Evolutionary conservation across 805 yeast genomes (phyloP).

Genomic region (Candida schatavii): DNA sequence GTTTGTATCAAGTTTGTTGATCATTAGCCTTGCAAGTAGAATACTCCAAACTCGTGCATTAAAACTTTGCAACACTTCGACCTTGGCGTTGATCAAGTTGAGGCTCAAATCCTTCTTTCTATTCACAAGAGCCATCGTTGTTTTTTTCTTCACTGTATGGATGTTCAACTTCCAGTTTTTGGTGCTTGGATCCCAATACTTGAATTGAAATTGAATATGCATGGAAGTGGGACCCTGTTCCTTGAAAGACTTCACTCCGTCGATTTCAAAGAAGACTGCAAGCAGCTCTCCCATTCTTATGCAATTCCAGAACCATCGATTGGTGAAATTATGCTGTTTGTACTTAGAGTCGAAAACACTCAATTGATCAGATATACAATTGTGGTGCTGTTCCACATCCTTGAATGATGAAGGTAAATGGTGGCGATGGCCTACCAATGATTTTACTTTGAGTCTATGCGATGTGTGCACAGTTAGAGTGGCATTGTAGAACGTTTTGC

Average conservation of each 20-base stretch:
- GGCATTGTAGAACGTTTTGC: slow-evolving; percentile 8
- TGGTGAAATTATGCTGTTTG: slow-evolving; percentile 34
- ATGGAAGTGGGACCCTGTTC: slow-evolving; percentile 20
- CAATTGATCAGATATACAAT: slow-evolving; percentile 32
- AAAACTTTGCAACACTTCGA: slow-evolving; percentile 25
- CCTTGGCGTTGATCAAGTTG: background rate
- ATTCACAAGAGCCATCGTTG: slow-evolving; percentile 28
- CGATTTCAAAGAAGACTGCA: slow-evolving; percentile 33
- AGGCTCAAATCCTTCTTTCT: slow-evolving; percentile 3
- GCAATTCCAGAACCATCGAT: slow-evolving; percentile 31
- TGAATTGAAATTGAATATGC: slow-evolving; percentile 31
- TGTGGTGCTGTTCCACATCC: slow-evolving; percentile 17
- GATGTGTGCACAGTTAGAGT: slow-evolving; percentile 30
- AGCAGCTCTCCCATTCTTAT: slow-evolving; percentile 19
- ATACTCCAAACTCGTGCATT: slow-evolving; percentile 30
- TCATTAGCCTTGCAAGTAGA: slow-evolving; percentile 27
- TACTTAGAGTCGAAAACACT: slow-evolving; percentile 30
- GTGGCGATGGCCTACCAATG: slow-evolving; percentile 29
- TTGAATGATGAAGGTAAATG: slow-evolving; percentile 33
- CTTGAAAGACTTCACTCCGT: slow-evolving; percentile 22
- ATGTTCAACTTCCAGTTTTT: slow-evolving; percentile 25
- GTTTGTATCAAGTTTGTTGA: slow-evolving; percentile 32
- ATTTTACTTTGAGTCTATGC: slow-evolving; percentile 28
- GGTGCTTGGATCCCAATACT: slow-evolving; percentile 22
- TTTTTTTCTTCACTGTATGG: slow-evolving; percentile 27